Conservation (phyloP, 73 alveolate species). For the Blepharisma stoltei region DNA sequence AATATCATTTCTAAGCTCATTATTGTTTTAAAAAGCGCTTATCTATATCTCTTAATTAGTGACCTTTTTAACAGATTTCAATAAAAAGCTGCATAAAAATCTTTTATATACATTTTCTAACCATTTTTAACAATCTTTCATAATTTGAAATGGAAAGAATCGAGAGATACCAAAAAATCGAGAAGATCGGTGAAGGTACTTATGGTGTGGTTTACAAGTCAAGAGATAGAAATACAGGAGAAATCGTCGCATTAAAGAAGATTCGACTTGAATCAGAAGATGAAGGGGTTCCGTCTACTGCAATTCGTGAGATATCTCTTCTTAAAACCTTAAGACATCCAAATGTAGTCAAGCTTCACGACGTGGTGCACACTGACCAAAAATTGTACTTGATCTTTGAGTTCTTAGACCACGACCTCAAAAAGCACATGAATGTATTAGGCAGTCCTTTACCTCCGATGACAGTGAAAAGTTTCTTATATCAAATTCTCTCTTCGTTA, state of each 20-base stretch:
- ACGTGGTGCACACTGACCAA: conserved; percentile 71
- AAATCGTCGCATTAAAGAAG: conserved; percentile 85
- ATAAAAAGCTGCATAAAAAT: too few relatives aligned
- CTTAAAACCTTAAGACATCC: conserved; percentile 81
- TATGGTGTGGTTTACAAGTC: conserved; percentile 93
- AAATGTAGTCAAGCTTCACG: conserved; percentile 76
- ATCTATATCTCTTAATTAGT: too few relatives aligned
- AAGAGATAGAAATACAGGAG: conserved; percentile 50
- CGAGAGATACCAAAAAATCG: conserved; percentile 76
- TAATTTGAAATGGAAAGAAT: background rate
- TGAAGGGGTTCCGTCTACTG: conserved; percentile 93
- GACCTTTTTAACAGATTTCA: too few relatives aligned
- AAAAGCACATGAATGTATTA: conserved; percentile 63
- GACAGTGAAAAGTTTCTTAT: conserved; percentile 53
- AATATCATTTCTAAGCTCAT: too few relatives aligned
- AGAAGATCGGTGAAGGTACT: conserved; percentile 90
- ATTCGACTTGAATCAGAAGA: conserved; percentile 80
- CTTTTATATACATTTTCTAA: too few relatives aligned
- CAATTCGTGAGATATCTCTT: conserved; percentile 84
- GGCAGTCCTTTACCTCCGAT: conserved; percentile 47
- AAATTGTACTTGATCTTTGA: conserved; percentile 79
- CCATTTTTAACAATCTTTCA: too few relatives aligned
- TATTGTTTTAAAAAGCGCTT: too few relatives aligned
- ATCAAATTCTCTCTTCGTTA: conserved; percentile 70
- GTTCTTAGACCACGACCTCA: conserved; percentile 75